Conservation (phyloP, 768 basidiomycete species). For the Amanita phalloides region DNA sequence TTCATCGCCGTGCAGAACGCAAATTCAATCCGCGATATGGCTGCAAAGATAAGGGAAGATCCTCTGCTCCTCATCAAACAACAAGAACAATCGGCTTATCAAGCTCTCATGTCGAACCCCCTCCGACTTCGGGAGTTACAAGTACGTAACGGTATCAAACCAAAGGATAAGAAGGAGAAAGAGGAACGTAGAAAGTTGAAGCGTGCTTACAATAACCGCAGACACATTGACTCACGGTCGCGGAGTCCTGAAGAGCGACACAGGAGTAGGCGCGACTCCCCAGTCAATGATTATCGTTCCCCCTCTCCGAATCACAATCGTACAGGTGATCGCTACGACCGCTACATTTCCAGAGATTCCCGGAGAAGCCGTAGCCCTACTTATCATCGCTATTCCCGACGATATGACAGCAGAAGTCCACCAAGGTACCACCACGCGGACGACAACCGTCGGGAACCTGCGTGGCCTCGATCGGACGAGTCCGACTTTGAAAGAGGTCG, state of each 20-base stretch:
- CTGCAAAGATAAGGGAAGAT: constrained; percentile 93
- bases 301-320: constrained; percentile 29
- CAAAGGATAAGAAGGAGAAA: constrained; percentile 49
- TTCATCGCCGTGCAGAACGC: constrained; percentile 95
- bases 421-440: constrained; percentile 15
- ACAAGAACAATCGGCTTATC: constrained; percentile 90
- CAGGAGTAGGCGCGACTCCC: background rate
- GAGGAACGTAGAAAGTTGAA: constrained; percentile 34
- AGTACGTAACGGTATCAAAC: constrained; percentile 70
- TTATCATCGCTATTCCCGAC: constrained; percentile 15
- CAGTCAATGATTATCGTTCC: constrained; percentile 16
- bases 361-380: constrained; percentile 21
- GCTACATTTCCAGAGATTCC: constrained; percentile 12
- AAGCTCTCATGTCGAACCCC: constrained; percentile 79
- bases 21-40: constrained; percentile 78
- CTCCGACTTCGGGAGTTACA: constrained; percentile 75
- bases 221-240: constrained; percentile 24
- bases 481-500: constrained; percentile 26
- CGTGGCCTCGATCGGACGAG: constrained; percentile 42
- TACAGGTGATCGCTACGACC: constrained; percentile 16
- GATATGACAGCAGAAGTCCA: constrained; percentile 19
- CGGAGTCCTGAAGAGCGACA: constrained; percentile 24
- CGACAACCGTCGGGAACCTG: constrained; percentile 20
- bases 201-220: constrained; percentile 24
- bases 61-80: constrained; percentile 96